phyloP scores from a whole-genome alignment of 192 early-diverging fungal genomes.

The Entomortierella parvispora region DNA sequence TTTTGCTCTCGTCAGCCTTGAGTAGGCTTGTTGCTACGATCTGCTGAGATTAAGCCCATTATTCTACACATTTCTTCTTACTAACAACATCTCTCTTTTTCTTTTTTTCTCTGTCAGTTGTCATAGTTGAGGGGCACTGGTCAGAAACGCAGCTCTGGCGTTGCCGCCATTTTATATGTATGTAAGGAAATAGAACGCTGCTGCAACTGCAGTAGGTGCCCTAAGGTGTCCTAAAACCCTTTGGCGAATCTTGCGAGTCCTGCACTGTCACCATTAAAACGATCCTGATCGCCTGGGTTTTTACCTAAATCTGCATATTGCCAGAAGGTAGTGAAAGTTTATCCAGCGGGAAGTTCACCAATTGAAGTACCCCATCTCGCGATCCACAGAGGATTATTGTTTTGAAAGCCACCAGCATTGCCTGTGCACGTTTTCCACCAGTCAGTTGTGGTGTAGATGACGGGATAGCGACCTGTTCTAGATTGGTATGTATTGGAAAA shows the following conservation, averaged over 20 bases:
- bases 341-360: constrained; percentile 32
- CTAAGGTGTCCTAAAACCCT: too few species aligned
- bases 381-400: constrained; percentile 44
- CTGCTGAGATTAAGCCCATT: too few species aligned
- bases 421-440: constrained; percentile 48
- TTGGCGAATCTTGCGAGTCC: constrained; percentile 12
- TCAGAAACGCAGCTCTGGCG: too few species aligned
- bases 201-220: too few species aligned
- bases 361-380: constrained; percentile 22
- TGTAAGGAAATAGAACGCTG: too few species aligned
- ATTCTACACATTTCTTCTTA: too few species aligned
- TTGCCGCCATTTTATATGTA: too few species aligned
- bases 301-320: constrained; percentile 31
- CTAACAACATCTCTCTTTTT: too few species aligned
- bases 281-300: constrained; percentile 25
- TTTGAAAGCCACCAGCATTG: constrained; percentile 29
- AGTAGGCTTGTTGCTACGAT: too few species aligned
- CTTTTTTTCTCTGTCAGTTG: too few species aligned
- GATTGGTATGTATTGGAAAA: constrained; percentile 44
- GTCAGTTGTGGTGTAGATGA: constrained; percentile 49
- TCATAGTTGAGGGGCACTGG: too few species aligned
- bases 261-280: constrained; percentile 23
- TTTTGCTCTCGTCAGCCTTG: too few species aligned
- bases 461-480: constrained; percentile 29
- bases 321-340: constrained; percentile 25